Percentiles rank a stretch among this genome's conserved stretches.
phyloP scores from a whole-genome alignment of 371 early-diverging fungal genomes.

The Mucor racemosus region DNA sequence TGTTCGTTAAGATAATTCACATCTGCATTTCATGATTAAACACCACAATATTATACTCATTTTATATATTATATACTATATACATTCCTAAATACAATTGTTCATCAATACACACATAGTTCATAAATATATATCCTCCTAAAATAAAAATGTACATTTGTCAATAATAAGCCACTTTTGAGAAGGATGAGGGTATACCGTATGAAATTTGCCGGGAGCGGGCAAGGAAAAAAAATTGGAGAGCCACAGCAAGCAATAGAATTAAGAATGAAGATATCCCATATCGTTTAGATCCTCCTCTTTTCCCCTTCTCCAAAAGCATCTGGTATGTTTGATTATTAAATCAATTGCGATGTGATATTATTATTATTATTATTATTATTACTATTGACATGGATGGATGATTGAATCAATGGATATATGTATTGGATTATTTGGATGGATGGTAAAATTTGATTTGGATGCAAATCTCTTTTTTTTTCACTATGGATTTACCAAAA shows the following conservation, averaged over 20 bases:
- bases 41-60: no score
- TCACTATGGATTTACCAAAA: not conserved
- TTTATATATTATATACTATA: not conserved
- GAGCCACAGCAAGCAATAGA: not conserved
- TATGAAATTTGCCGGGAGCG: not conserved
- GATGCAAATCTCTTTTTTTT: not conserved
- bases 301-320: conserved; percentile 39
- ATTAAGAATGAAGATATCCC: conserved; percentile 9
- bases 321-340: conserved; percentile 31
- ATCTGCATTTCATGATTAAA: no score
- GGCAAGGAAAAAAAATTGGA: not conserved
- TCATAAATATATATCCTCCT: no score
- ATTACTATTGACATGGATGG: conserved; percentile 2
- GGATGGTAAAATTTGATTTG: conserved; percentile 26
- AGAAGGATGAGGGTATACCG: no score
- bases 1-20: conserved; percentile 21
- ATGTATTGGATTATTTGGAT: conserved; percentile 19
- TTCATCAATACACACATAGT: no score
- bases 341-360: not conserved
- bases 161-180: not conserved
- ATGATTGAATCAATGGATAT: not conserved
- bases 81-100: not conserved
- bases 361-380: not conserved
- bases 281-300: conserved; percentile 32
- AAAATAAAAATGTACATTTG: no score